These are phyloP conservation scores for Amanita subjunquillea DNA, from an alignment of 768 basidiomycete genomes.

Conservation along the genomic window DNA sequence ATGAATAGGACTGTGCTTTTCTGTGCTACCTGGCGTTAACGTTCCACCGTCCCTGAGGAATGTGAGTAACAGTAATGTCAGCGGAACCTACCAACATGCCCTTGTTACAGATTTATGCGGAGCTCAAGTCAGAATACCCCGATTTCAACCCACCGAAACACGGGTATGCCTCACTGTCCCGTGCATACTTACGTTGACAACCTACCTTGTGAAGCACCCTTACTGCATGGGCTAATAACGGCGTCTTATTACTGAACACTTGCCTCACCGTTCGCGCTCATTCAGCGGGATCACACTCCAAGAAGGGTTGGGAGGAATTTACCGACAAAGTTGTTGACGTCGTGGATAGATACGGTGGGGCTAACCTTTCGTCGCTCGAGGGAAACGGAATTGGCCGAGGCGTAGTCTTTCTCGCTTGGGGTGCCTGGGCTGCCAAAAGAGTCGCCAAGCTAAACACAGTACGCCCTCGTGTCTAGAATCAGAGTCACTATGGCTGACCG, in stretches of 20 bases:
- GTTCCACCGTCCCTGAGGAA: slow-evolving; percentile 80
- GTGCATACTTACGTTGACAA: slow-evolving; percentile 4
- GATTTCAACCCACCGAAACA: slow-evolving; percentile 71
- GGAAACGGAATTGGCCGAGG: slow-evolving; percentile 55
- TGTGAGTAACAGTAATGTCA: slow-evolving; percentile 27
- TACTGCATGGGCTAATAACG: slow-evolving; percentile 70
- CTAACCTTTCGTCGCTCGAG: slow-evolving; percentile 38
- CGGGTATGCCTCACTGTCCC: slow-evolving; percentile 44
- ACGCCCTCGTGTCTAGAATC: slow-evolving; percentile 8
- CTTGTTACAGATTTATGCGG: slow-evolving; percentile 63
- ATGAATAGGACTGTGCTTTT: slow-evolving; percentile 73
- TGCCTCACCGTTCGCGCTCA: slow-evolving; percentile 78
- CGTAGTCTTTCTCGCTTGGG: slow-evolving; percentile 81
- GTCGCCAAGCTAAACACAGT: slow-evolving; percentile 72
- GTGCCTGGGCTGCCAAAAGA: slow-evolving; percentile 76
- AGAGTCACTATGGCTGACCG: neutral
- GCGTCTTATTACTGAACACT: slow-evolving; percentile 90
- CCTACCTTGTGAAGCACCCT: slow-evolving; percentile 48
- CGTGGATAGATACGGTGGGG: slow-evolving; percentile 68
- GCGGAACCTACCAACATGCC: neutral
- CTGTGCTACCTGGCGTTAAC: slow-evolving; percentile 68
- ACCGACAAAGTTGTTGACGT: slow-evolving; percentile 72
- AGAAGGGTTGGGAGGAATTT: slow-evolving; percentile 86
- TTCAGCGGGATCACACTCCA: slow-evolving; percentile 70
- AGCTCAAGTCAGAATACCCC: slow-evolving; percentile 77